phyloP scores from a whole-genome alignment of 257 asterid genomes.

The Salvia hispanica region DNA sequence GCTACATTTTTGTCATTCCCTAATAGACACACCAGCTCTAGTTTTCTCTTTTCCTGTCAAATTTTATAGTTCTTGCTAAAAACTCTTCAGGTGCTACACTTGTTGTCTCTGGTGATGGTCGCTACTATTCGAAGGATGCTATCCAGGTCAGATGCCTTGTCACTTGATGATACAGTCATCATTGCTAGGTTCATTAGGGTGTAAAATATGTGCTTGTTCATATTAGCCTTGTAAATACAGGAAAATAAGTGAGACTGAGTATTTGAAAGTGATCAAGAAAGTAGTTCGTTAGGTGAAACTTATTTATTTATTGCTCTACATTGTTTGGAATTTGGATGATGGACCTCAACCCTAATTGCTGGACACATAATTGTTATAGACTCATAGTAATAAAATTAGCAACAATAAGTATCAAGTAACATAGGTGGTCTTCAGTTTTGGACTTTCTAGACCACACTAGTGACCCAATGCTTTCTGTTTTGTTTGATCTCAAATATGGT shows the following conservation, averaged over 20 bases:
- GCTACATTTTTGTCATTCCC: neutral
- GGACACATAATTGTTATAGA: too few relatives aligned
- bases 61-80: conserved; percentile 27
- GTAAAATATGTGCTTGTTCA: neutral
- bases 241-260: too few relatives aligned
- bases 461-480: conserved; percentile 25
- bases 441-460: conserved; percentile 1
- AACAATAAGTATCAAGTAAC: too few relatives aligned
- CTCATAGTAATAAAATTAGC: too few relatives aligned
- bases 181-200: neutral
- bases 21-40: conserved; percentile 18
- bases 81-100: conserved; percentile 78
- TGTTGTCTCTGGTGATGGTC: conserved; percentile 99
- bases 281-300: neutral
- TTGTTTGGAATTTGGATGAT: too few relatives aligned
- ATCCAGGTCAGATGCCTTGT: conserved; percentile 60
- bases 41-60: conserved; percentile 11
- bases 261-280: too few relatives aligned
- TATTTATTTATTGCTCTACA: neutral
- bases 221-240: too few relatives aligned
- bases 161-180: conserved; percentile 13
- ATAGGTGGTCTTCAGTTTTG: neutral
- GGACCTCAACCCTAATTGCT: too few relatives aligned
- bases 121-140: conserved; percentile 92
- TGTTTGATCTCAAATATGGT: conserved; percentile 17